Evolutionary conservation across 805 yeast species (phyloP), one percentile per base, ranked within the genome.

Genomic region (Metschnikowia rubicola): DNA sequence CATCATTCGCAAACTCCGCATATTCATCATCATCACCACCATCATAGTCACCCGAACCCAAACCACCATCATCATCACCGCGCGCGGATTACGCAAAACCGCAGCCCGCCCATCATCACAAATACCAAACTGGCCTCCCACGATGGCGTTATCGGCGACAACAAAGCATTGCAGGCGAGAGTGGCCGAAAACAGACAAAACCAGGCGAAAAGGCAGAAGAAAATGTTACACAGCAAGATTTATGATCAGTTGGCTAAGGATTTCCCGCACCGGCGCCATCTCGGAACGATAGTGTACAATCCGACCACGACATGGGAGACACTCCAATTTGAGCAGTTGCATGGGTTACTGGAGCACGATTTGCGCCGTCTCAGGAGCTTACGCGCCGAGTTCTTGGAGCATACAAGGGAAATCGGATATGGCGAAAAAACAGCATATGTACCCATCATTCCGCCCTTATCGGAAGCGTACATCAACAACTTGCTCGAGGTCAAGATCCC

Each of bases 401-500:
- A 33, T 10, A 15, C 50, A 35, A 35, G 43, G n/a, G 56, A 61
- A 19, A 35, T 30, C 8, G 44, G 43, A 17, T 35, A 48, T 11
- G 38, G 13, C 3, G 52, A 50, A 21, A 47, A 51, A 21, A 52
- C 60, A 68, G 61, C 57, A 45, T 70, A 69, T 52, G 64, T 72
- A 6, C 74, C 76, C 4, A 48, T 57, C 34, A 63, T 72, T 8
- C 76, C 76, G 0, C 72, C 74, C 0, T 60, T 72, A 37, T 54
- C 70, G 10, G 52, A 55, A 4, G 68, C 70, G 9, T 64, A 75
- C 54, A 69, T 77, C 50, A 79, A 79, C 48, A 47, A 41, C n/a
- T 46, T 80, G 5, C 61, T 85, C 17, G 84, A 83, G 54, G 67
- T 85, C 26, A 74, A 80, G 47, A 73, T 85, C 11, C 80, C 88